A percentile compares a stretch with the other conserved stretches of the same genome.
Conservation (phyloP, 2,329 filamentous ascomycete genomes). For the Gremmenia infestans region DNA sequence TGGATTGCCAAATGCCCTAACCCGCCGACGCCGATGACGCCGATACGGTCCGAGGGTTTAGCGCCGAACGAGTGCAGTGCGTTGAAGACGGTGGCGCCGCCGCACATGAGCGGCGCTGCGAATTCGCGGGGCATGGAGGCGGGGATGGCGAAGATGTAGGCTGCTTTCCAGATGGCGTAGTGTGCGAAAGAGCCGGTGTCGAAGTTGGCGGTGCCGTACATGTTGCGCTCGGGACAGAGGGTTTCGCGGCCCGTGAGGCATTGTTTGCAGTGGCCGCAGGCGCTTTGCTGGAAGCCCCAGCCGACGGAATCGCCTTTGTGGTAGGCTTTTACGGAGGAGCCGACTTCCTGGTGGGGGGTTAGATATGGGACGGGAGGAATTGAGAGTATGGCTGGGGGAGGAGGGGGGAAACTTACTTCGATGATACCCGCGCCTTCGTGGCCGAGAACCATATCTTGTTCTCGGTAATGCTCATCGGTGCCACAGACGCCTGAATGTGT, state of each 20-base stretch:
- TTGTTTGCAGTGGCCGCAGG: slow-evolving; percentile 41
- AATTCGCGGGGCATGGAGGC: slow-evolving; percentile 34
- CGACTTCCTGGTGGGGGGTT: slow-evolving; percentile 28
- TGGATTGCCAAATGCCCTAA: slow-evolving; percentile 60
- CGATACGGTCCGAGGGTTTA: slow-evolving; percentile 29
- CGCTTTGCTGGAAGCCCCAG: slow-evolving; percentile 40
- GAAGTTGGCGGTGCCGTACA: slow-evolving; percentile 39
- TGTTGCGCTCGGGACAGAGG: slow-evolving; percentile 37
- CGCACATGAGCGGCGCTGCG: slow-evolving; percentile 44
- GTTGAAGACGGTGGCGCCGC: slow-evolving; percentile 39
- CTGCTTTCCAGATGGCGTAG: slow-evolving; percentile 35
- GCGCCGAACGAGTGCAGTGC: slow-evolving; percentile 34
- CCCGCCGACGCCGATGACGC: slow-evolving; percentile 52
- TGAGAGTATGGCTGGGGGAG: neutral
- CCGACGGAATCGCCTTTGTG: slow-evolving; percentile 42
- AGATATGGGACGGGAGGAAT: neutral
- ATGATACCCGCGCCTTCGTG: slow-evolving; percentile 48
- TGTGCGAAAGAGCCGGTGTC: slow-evolving; percentile 45
- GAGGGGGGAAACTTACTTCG: slow-evolving; percentile 20
- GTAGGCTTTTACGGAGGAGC: slow-evolving; percentile 36
- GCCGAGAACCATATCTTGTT: slow-evolving; percentile 39
- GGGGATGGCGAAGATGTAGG: slow-evolving; percentile 38
- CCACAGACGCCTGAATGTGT: slow-evolving; percentile 65
- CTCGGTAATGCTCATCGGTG: slow-evolving; percentile 44
- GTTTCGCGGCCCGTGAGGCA: slow-evolving; percentile 41